A percentile compares a stretch with the other conserved stretches of the same genome.
Evolutionary conservation across 2,329 filamentous ascomycete species (phyloP).

Genomic region (Botrytis fabae): DNA sequence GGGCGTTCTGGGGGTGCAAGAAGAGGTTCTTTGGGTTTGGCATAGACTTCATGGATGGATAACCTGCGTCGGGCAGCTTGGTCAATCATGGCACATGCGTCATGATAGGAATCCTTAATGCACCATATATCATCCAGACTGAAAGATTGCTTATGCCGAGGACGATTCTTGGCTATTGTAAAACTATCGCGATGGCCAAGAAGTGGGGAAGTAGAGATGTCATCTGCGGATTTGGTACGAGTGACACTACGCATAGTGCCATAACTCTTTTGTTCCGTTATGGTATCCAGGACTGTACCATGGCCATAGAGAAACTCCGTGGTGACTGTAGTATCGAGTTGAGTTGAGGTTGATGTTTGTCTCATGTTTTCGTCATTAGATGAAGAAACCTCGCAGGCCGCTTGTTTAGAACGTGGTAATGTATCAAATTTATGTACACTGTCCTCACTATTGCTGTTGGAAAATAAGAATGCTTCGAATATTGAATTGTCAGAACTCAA

Average conservation of each 20-base stretch:
- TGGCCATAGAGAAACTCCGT: conserved; percentile 44
- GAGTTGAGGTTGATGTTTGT: conserved; percentile 15
- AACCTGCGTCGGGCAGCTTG: conserved; percentile 26
- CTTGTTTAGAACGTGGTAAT: conserved; percentile 14
- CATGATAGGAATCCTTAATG: conserved; percentile 39
- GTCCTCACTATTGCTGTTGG: conserved; percentile 40
- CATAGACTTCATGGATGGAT: conserved; percentile 38
- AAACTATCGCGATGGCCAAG: conserved; percentile 38
- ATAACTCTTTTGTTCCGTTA: conserved; percentile 46
- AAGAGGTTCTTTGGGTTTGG: conserved; percentile 37
- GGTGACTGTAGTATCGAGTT: conserved; percentile 3
- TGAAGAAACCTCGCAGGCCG: neutral
- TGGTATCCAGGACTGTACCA: conserved; percentile 45
- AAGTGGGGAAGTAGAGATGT: conserved; percentile 34
- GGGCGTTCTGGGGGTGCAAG: conserved; percentile 37
- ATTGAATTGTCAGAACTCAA: conserved; percentile 43
- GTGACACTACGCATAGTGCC: conserved; percentile 40
- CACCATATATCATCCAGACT: conserved; percentile 41
- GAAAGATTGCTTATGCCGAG: conserved; percentile 42
- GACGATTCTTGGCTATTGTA: conserved; percentile 30
- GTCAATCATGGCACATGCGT: conserved; percentile 36
- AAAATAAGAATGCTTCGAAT: conserved; percentile 44
- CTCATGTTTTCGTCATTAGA: conserved; percentile 21
- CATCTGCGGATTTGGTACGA: conserved; percentile 36
- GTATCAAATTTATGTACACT: conserved; percentile 30